A percentile compares a stretch with the other conserved stretches of the same genome.
phyloP scores from a whole-genome alignment of 768 basidiomycete species.

The Xerocomellus intermedius region DNA sequence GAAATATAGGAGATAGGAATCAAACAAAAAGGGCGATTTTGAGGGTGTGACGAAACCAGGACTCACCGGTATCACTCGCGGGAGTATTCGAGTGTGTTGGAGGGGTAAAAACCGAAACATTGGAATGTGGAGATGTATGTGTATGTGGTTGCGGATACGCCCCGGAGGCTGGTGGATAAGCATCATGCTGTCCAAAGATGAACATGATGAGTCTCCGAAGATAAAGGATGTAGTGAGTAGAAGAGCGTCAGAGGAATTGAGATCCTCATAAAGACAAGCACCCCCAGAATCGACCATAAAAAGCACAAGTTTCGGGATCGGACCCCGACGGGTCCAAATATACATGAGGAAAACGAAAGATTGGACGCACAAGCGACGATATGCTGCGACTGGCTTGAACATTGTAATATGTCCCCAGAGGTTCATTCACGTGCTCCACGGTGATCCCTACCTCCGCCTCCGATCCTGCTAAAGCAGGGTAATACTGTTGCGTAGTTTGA shows the following conservation, averaged over 20 bases:
- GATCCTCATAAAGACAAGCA: not conserved
- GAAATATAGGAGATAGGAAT: not conserved
- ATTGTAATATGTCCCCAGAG: conserved; percentile 11
- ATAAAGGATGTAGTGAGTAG: not conserved
- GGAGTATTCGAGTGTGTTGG: conserved; percentile 27
- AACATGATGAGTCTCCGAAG: not conserved
- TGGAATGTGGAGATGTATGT: conserved; percentile 19
- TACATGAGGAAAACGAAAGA: not conserved
- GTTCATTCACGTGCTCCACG: conserved; percentile 14
- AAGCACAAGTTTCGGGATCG: not conserved
- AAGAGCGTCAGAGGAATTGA: not conserved
- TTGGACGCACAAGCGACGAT: conserved; percentile 27
- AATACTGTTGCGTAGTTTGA: conserved; percentile 6
- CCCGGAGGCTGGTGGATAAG: not conserved
- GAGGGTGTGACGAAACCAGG: not conserved
- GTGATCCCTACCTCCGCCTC: conserved; percentile 14
- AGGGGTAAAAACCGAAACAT: conserved; percentile 22
- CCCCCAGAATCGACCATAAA: too few species aligned
- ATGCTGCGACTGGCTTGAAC: conserved; percentile 15
- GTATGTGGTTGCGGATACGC: conserved; percentile 9
- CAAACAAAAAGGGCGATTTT: not conserved
- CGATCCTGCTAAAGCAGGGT: not conserved
- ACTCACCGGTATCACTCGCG: conserved; percentile 29
- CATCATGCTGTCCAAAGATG: conserved; percentile 15
- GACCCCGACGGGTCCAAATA: too few species aligned